These are phyloP conservation scores for Polytrichum commune DNA, from an alignment of 225 moss, liverwort and hornwort genomes.

Conservation along the genomic window DNA sequence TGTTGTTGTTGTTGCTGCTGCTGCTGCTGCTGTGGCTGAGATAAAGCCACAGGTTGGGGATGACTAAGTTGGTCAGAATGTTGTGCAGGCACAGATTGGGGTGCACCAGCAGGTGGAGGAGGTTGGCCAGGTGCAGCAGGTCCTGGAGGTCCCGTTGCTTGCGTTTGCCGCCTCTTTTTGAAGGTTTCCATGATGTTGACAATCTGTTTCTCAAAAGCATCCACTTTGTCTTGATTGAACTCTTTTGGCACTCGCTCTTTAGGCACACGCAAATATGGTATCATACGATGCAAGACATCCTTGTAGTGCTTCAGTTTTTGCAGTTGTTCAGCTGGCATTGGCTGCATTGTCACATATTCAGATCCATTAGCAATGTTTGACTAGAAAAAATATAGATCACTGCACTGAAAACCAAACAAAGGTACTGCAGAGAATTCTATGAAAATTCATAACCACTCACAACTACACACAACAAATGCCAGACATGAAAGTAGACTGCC, in stretches of 20 bases:
- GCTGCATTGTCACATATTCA: slow-evolving; percentile 34
- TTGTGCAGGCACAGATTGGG: slow-evolving; percentile 42
- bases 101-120: slow-evolving; percentile 40
- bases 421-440: too few species aligned
- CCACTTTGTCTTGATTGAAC: slow-evolving; percentile 98
- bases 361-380: too few species aligned
- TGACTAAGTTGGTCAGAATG: slow-evolving; percentile 64
- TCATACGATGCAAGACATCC: slow-evolving; percentile 96
- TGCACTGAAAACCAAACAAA: not conserved
- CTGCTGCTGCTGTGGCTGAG: slow-evolving; percentile 52
- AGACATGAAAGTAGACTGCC: slow-evolving; percentile 1
- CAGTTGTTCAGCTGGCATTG: slow-evolving; percentile 94
- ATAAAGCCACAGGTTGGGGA: slow-evolving; percentile 43
- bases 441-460: too few species aligned
- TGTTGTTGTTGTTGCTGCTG: slow-evolving; percentile 41
- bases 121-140: slow-evolving; percentile 46
- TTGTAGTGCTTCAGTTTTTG: slow-evolving; percentile 97
- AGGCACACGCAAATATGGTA: slow-evolving; percentile 86
- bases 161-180: slow-evolving; percentile 81
- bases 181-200: slow-evolving; percentile 99
- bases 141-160: slow-evolving; percentile 42
- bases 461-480: too few species aligned
- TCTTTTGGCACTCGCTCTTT: slow-evolving; percentile 93
- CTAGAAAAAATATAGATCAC: not conserved
- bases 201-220: slow-evolving; percentile 99